Conservation (phyloP, 2,329 filamentous ascomycete species). For the Mollisia scopiformis region DNA sequence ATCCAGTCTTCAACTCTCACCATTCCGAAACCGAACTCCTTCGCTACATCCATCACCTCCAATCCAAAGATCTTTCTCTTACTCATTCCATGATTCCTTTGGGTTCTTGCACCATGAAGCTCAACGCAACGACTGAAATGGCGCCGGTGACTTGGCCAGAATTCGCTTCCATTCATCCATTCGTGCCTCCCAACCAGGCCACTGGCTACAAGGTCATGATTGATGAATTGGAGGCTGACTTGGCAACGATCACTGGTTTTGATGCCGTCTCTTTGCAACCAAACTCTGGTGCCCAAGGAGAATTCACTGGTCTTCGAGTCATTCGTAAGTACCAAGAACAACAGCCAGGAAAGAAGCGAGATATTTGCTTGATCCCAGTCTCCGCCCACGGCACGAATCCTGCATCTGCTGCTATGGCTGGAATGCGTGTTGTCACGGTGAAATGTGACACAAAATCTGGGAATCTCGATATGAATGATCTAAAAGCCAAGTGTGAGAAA, state of each 20-base stretch:
- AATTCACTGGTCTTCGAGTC: conserved; percentile 86
- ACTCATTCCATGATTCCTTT: conserved; percentile 98
- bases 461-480: conserved; percentile 85
- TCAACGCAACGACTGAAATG: conserved; percentile 95
- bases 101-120: conserved; percentile 98
- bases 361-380: conserved; percentile 92
- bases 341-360: conserved; percentile 70
- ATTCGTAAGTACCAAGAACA: conserved; percentile 84
- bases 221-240: conserved; percentile 71
- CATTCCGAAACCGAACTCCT: conserved; percentile 95
- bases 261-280: conserved; percentile 88
- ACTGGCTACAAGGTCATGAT: conserved; percentile 74
- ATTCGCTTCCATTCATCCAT: conserved; percentile 82
- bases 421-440: conserved; percentile 90
- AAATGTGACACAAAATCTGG: conserved; percentile 88
- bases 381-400: conserved; percentile 97
- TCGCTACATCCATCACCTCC: conserved; percentile 89
- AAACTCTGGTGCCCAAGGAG: conserved; percentile 94
- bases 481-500: conserved; percentile 87
- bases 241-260: conserved; percentile 86
- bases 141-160: conserved; percentile 77
- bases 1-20: conserved; percentile 92
- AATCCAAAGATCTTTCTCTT: conserved; percentile 91
- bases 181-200: conserved; percentile 65
- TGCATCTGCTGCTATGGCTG: conserved; percentile 92